Base-by-base conservation (phyloP, 306 rosid genomes). In the Malus orientalis region DNA sequence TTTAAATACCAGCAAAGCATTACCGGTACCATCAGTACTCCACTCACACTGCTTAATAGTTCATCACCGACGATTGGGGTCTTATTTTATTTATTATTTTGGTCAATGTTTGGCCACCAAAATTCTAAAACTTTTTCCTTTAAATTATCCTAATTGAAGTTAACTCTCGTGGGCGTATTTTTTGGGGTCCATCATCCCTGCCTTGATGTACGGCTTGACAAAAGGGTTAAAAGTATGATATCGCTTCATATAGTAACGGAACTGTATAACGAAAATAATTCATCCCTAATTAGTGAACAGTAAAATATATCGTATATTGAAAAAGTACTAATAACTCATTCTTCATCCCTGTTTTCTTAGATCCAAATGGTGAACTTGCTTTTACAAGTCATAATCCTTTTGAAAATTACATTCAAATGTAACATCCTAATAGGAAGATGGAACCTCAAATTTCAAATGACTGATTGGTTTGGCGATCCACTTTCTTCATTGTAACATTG, bases 21-120 rank as follows among this genome's bases (percentile, higher is more conserved):
- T 27, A 4, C 49, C 65, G 42, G 8, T 38, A 27, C 55, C 68
- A 16, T 4, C 68, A 9, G 38, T 63, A 2, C 25, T 20, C 15
- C 45, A 16, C 60, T 25, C 2, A 54, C 61, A 29, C 77, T 15
- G 11, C 18, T 7, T 1, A 16, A 20, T 57, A 22, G n/a, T 10
- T 14, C 7, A 36, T 66, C 78, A 64, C 67, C 78, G 78, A 74
- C 45, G 13, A 74, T 29, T 60, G 60, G 22, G 32, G 5, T 74
- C 61, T 62, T 58, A 61, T 74, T 44, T 55, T 58, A 20, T 74
- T 74, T 20, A 10, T 27, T n/a, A 27, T 4, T 44, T 61, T 18
- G 32, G 69, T 74, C 70, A 62, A 44, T 42, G 61, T 73, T 57
- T 22, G 19, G 54, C 51, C 49, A 73, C 60, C 66, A 22, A 33